Base-by-base conservation (phyloP, 2,329 filamentous ascomycete species). In the Colletotrichum incanum region DNA sequence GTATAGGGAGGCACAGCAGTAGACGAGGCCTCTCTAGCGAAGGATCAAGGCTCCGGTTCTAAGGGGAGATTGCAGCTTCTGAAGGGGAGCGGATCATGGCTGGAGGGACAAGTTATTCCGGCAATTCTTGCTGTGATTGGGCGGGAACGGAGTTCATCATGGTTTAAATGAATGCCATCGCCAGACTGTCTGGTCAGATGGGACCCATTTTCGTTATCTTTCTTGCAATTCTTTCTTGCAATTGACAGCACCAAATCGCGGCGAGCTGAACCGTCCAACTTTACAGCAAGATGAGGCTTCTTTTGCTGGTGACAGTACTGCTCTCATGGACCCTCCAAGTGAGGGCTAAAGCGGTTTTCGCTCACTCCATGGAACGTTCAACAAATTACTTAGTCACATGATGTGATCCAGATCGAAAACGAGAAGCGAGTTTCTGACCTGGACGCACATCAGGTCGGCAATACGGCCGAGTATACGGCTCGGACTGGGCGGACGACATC, bases 401-500 rank as follows among this genome's bases (percentile, higher is more conserved):
- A 59, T 8, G 14, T 28, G 54, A 56, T n/a, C 12, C 8, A 26
- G 47, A 50, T 5, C 23, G 47, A 50, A 26, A 50, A 5, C 20
- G n/a, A 50, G 47, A 50, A 23, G 47, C 47, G 47, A 50, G n/a
- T 9, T 18, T 31, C 23, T 58, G 5, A 56, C n/a, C 34, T 31
- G 37, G 37, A 39, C 47, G 47, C 8, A 18, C 5, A 28, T 26
- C 18, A 61, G 41, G 41, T 61, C 26, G 28, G 26, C 23, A 68
- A 68, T 37, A 62, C 65, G 11, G 47, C 20, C 2, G 37, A 55
- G 6, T 63, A 55, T 45, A 56, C 47, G 2, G 49, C 1, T 31
- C 47, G 5, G 58, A 63, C 47, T 68, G 28, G 41, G 20, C 20
- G 11, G 45, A 54, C 39, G 65, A 68, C 26, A 68, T 68, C 28